Conservation (phyloP, 257 asterid species). For the Solanum gracilifrons region DNA sequence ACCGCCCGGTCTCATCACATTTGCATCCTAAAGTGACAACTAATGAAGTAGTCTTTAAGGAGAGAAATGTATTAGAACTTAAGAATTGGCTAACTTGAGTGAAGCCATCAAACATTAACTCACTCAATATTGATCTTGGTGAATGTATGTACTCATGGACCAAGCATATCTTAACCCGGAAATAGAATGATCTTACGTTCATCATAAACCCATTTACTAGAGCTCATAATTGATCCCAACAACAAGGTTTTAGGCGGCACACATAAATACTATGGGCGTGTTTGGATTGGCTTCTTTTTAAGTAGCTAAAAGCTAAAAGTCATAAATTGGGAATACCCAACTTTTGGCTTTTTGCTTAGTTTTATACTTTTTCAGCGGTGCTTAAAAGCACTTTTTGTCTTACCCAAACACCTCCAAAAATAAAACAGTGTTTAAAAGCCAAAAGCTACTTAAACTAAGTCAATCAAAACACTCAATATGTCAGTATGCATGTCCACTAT, state of each 20-base stretch:
- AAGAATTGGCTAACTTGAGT: neutral
- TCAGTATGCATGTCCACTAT: neutral
- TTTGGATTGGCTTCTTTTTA: neutral
- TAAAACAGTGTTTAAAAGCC: neutral
- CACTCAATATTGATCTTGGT: neutral
- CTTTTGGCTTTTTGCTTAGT: neutral
- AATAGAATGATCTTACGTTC: neutral
- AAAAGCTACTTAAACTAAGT: neutral
- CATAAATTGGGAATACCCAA: neutral
- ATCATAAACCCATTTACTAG: neutral
- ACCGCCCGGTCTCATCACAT: neutral
- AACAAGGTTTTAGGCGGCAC: neutral
- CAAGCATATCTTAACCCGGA: neutral
- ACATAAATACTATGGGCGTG: neutral
- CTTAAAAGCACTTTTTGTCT: neutral
- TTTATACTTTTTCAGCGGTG: neutral
- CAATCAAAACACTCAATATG: neutral
- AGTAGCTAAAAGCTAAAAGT: neutral
- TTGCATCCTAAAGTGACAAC: neutral
- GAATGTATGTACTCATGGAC: neutral
- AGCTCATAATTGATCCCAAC: neutral
- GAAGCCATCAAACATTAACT: neutral
- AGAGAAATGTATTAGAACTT: neutral
- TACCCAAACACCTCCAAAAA: neutral
- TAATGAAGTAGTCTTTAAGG: neutral